Percentiles rank a stretch among this genome's conserved stretches.
These are phyloP conservation scores for Kwoniella sp. DNA, from an alignment of 768 basidiomycete genomes.

Conservation along the genomic window DNA sequence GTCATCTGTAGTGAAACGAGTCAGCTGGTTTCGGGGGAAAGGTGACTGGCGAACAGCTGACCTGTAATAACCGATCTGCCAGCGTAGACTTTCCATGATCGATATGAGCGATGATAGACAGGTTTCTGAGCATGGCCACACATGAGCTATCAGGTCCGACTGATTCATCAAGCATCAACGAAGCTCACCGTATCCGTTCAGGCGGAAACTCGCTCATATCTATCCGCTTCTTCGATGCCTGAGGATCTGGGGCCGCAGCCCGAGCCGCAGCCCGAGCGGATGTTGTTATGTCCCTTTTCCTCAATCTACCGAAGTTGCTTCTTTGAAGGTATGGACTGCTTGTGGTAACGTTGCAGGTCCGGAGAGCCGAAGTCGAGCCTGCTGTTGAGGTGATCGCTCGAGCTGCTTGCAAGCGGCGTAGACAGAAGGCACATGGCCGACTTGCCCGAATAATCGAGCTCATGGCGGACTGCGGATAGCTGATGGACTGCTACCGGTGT, in stretches of 20 bases:
- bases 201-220: constrained; percentile 55
- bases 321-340: background rate
- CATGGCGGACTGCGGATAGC: constrained; percentile 4
- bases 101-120: constrained; percentile 96
- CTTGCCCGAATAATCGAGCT: constrained; percentile 3
- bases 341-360: background rate
- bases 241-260: background rate
- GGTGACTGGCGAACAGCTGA: constrained; percentile 57
- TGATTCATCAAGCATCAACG: too few relatives aligned
- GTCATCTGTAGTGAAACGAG: constrained; percentile 37
- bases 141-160: constrained; percentile 3
- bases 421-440: constrained; percentile 16
- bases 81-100: constrained; percentile 97
- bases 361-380: background rate
- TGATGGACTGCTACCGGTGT: too few relatives aligned
- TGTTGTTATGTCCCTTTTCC: background rate
- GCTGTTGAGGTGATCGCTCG: background rate
- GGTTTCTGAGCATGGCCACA: constrained; percentile 62
- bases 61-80: constrained; percentile 73
- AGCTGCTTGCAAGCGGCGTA: constrained; percentile 9
- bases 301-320: background rate
- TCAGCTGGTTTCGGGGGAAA: background rate
- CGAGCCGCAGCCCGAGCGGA: background rate
- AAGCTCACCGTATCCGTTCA: constrained; percentile 55
- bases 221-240: constrained; percentile 17